Percentiles rank a stretch among this genome's conserved stretches.
Conservation (phyloP, 2,329 filamentous ascomycete genomes). For the Colletotrichum sojae region DNA sequence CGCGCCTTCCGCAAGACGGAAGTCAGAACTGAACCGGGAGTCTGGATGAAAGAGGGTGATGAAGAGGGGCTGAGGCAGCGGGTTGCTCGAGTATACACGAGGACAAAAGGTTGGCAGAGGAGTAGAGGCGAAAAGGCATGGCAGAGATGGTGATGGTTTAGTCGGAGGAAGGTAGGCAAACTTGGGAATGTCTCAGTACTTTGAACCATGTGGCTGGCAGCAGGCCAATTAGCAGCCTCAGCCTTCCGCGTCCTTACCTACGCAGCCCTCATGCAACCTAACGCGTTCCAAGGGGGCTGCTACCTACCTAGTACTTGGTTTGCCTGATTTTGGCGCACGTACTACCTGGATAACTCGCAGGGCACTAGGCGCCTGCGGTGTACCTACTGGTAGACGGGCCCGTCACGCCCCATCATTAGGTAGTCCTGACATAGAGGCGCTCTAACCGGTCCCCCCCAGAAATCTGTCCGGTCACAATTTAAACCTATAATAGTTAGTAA, state of each 20-base stretch:
- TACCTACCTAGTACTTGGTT: no score
- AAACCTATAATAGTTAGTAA: no score
- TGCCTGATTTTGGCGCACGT: no score
- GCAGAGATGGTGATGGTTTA: not conserved
- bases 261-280: not conserved
- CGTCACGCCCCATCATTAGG: no score
- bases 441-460: no score
- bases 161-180: slow-evolving; percentile 14
- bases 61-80: slow-evolving; percentile 19
- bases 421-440: no score
- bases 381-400: no score
- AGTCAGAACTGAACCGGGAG: slow-evolving; percentile 9
- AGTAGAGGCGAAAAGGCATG: slow-evolving; percentile 12
- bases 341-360: not conserved
- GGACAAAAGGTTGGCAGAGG: slow-evolving; percentile 13
- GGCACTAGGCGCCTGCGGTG: no score
- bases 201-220: slow-evolving; percentile 17
- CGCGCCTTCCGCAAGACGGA: slow-evolving; percentile 39
- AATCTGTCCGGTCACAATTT: no score
- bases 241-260: slow-evolving; percentile 4
- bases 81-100: slow-evolving; percentile 12
- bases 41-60: not conserved
- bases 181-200: slow-evolving; percentile 34
- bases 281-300: not conserved
- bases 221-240: slow-evolving; percentile 26